Evolutionary conservation across 2,329 filamentous ascomycete species (phyloP), one percentile per base, ranked within the genome.

Genomic region (Botrytis deweyae): DNA sequence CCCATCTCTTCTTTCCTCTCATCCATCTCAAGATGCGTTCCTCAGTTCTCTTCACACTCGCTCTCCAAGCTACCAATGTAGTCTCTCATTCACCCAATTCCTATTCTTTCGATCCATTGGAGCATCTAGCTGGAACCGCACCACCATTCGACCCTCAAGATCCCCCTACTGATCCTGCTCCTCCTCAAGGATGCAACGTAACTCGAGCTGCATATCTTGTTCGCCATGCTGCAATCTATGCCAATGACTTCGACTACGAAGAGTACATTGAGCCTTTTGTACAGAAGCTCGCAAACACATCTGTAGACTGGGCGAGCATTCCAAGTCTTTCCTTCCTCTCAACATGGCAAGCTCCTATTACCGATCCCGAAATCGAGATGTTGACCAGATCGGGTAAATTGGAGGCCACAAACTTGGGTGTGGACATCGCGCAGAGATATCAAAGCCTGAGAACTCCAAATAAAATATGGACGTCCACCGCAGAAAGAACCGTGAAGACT

Each of bases 211-310:
- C 85, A 9, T 86, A 86, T 75, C 83, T 87, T 10, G 81, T 86
- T 33, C 83, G 86, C 18, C 86, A 87, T 78, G 85, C 85, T 1
- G 85, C 85, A 52, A 87, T 87, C 75, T 86, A 85, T 74, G 84
- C 84, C 55, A 87, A 87, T 74, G 84, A 86, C 73, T 87, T 86
- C 77, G 85, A 87, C 75, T 87, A 84, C 76, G 85, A 87, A 77
- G 80, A 81, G 49, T 87, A 86, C 78, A 84, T 87, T 42, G 83
- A 86, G 76, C 85, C 85, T 0, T 87, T 87, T 76, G 82, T 84
- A 7, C 78, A 85, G 74, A 88, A 88, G 80, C 80, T 88, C 59
- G 79, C 80, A 29, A 72, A 88, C 77, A 84, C 83, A 22, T 84
- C 82, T 0, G 83, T 84, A 5, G 81, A 87, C 73, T 88, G 86